Conservation (phyloP, 2,329 filamentous ascomycete species). For the Fusarium protoensiforme region DNA sequence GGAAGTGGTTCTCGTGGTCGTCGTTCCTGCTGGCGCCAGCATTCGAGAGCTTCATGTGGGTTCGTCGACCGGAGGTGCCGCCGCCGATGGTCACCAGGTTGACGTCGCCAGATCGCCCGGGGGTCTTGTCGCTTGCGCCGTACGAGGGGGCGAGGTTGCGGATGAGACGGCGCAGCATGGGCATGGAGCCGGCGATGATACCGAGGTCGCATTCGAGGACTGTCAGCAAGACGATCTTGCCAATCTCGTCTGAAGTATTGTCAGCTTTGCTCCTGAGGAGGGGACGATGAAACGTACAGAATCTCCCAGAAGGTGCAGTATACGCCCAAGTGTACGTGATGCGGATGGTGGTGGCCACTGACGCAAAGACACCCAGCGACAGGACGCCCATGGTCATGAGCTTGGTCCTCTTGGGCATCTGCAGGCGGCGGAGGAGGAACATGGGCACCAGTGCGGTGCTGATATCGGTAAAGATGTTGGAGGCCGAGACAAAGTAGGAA, state of each 20-base stretch:
- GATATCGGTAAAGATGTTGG: conserved; percentile 31
- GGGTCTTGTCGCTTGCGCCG: conserved; percentile 7
- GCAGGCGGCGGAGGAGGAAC: conserved; percentile 24
- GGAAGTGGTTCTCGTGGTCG: conserved; percentile 11
- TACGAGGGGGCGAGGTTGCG: conserved; percentile 18
- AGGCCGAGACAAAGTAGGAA: conserved; percentile 26
- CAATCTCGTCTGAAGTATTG: conserved; percentile 21
- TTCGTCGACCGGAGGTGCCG: conserved; percentile 7
- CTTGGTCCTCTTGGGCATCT: conserved; percentile 23
- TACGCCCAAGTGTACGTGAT: conserved; percentile 34
- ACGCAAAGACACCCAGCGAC: conserved; percentile 25
- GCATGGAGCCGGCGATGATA: conserved; percentile 40
- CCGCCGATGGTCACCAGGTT: conserved; percentile 30
- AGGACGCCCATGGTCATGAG: conserved; percentile 24
- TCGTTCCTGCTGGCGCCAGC: conserved; percentile 5
- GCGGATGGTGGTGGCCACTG: conserved; percentile 32
- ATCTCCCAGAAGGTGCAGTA: conserved; percentile 1
- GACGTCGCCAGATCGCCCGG: conserved; percentile 18
- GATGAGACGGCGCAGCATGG: conserved; percentile 38
- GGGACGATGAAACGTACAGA: neutral
- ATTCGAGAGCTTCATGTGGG: conserved; percentile 20
- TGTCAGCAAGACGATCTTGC: conserved; percentile 37
- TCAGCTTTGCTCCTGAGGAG: neutral
- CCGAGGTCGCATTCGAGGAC: conserved; percentile 40
- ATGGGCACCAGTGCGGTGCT: conserved; percentile 19